These are phyloP conservation scores for Schizothecium vesticola DNA, from an alignment of 495 filamentous ascomycete species.

Conservation along the genomic window DNA sequence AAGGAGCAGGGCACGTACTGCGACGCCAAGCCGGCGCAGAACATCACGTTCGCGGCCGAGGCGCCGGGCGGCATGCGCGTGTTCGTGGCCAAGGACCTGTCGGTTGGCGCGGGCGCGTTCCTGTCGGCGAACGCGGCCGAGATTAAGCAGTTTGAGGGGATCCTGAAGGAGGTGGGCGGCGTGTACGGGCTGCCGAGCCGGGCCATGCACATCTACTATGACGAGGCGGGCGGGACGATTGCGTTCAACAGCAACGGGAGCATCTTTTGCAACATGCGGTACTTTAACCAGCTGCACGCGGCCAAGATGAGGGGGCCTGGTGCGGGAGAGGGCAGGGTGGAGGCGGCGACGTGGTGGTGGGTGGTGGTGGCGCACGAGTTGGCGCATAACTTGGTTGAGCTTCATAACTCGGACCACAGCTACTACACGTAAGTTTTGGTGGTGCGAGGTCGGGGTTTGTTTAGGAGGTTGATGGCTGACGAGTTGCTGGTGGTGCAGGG, in stretches of 20 bases:
- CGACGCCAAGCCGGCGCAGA: conserved; percentile 71
- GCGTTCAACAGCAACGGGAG: conserved; percentile 85
- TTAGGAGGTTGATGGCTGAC: background rate
- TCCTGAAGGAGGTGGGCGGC: conserved; percentile 63
- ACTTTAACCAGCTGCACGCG: conserved; percentile 74
- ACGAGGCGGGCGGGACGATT: conserved; percentile 71
- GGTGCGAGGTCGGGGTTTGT: background rate
- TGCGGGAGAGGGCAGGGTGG: conserved; percentile 41
- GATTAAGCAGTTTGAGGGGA: conserved; percentile 63
- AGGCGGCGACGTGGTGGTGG: conserved; percentile 85
- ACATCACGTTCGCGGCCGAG: conserved; percentile 69
- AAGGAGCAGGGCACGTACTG: conserved; percentile 87
- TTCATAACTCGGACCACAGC: conserved; percentile 75
- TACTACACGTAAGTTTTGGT: conserved; percentile 67
- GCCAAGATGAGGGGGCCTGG: conserved; percentile 22
- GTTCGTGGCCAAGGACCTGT: conserved; percentile 56
- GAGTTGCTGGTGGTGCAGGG: conserved; percentile 22
- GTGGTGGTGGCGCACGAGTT: conserved; percentile 87
- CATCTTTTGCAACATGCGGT: conserved; percentile 90
- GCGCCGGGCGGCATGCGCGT: conserved; percentile 66
- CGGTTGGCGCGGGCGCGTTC: conserved; percentile 49
- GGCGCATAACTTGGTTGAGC: conserved; percentile 81
- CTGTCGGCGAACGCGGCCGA: conserved; percentile 54
- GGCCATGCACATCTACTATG: conserved; percentile 80
- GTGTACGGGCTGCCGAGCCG: conserved; percentile 61